These are phyloP conservation scores for Naganishia sp. DNA, from an alignment of 1,284 basidiomycete species.

Conservation along the genomic window DNA sequence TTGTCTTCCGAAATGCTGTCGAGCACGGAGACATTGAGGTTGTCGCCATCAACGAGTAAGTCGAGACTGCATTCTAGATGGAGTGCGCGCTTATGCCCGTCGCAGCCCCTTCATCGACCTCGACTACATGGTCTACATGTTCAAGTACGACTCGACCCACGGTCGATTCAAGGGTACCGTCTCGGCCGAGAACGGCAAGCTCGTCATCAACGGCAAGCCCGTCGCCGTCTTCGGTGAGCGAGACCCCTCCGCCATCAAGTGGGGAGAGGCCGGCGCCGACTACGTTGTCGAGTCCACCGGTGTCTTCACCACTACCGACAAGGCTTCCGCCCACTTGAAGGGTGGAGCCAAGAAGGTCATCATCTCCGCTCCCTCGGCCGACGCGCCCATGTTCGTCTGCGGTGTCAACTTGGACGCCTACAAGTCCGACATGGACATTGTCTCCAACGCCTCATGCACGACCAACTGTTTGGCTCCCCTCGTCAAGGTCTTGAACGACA, in stretches of 20 bases:
- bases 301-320: slow-evolving; percentile 94
- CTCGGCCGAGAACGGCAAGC: slow-evolving; percentile 83
- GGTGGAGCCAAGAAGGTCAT: slow-evolving; percentile 99
- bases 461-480: slow-evolving; percentile 99
- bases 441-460: slow-evolving; percentile 99
- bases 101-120: slow-evolving; percentile 89
- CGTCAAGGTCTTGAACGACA: slow-evolving; percentile 98
- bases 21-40: slow-evolving; percentile 73
- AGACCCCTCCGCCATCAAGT: slow-evolving; percentile 84
- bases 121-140: slow-evolving; percentile 99
- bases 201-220: slow-evolving; percentile 77
- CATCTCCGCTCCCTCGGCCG: slow-evolving; percentile 97
- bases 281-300: slow-evolving; percentile 99
- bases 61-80: slow-evolving; percentile 31
- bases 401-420: slow-evolving; percentile 97
- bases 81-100: background rate
- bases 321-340: slow-evolving; percentile 91
- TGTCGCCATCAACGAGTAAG: slow-evolving; percentile 87
- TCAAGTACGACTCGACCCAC: slow-evolving; percentile 99
- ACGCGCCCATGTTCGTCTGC: slow-evolving; percentile 95
- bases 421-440: slow-evolving; percentile 85
- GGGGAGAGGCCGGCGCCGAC: slow-evolving; percentile 77
- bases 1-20: slow-evolving; percentile 94
- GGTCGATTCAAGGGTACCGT: slow-evolving; percentile 90
- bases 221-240: slow-evolving; percentile 83